Percentiles rank a stretch among this genome's conserved stretches.
These are phyloP conservation scores for Blattamonas nauphoetae DNA, from an alignment of 78 protist genomes.

Conservation along the genomic window DNA sequence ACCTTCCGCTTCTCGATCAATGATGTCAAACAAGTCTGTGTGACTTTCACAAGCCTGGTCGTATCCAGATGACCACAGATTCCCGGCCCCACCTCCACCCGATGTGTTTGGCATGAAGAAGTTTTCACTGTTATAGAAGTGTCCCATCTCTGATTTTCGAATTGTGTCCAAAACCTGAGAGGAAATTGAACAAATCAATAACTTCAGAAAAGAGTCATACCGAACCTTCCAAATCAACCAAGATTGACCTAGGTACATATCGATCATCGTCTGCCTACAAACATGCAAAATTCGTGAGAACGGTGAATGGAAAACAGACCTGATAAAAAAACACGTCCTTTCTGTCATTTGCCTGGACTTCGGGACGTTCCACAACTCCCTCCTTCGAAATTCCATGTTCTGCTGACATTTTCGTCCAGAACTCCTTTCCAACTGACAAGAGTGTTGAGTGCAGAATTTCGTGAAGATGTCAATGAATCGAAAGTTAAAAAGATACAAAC, in stretches of 20 bases:
- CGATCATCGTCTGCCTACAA: conserved; percentile 89
- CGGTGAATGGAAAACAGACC: not conserved
- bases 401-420: conserved; percentile 88
- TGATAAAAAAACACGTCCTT: conserved; percentile 97
- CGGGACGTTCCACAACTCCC: conserved; percentile 74
- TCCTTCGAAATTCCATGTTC: conserved; percentile 91
- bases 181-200: too few relatives aligned
- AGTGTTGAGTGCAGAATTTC: not conserved
- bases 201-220: conserved; percentile 38
- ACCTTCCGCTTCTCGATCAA: conserved; percentile 94
- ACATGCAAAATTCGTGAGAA: not conserved
- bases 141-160: conserved; percentile 21
- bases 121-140: conserved; percentile 86
- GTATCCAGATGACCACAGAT: conserved; percentile 84
- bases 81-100: conserved; percentile 94
- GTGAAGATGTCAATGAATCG: not conserved
- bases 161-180: conserved; percentile 58
- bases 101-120: conserved; percentile 38
- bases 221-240: conserved; percentile 94
- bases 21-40: conserved; percentile 79
- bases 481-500: conserved; percentile 21
- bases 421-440: conserved; percentile 78
- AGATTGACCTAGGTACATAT: conserved; percentile 91
- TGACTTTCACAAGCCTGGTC: conserved; percentile 37
- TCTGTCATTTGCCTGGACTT: conserved; percentile 67